A percentile compares a stretch with the other conserved stretches of the same genome.
phyloP scores from a whole-genome alignment of 805 yeast genomes.

The Blastobotrys attinorum region DNA sequence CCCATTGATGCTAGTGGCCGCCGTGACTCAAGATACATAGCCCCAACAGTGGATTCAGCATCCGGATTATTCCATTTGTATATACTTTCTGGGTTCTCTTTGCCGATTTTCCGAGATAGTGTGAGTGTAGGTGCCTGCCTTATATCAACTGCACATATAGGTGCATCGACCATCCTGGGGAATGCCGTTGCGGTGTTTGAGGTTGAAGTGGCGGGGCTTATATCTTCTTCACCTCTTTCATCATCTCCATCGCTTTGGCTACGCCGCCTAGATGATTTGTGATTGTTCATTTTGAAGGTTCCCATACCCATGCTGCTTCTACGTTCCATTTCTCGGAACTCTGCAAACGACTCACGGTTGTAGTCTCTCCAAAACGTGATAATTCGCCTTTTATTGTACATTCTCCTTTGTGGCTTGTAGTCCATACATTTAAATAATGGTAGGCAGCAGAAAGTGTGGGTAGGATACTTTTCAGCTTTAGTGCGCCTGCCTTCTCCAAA shows the following conservation, averaged over 20 bases:
- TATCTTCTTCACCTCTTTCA: not conserved
- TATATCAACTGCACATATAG: too few relatives aligned
- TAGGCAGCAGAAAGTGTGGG: constrained; percentile 45
- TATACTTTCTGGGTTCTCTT: constrained; percentile 19
- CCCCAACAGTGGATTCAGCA: constrained; percentile 8
- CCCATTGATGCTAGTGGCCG: constrained; percentile 39
- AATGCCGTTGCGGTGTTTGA: not conserved
- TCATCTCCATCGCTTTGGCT: not conserved
- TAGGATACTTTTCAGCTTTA: constrained; percentile 45
- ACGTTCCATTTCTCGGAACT: not conserved
- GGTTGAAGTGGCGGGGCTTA: not conserved
- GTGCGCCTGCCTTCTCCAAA: constrained; percentile 52
- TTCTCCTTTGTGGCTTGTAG: constrained; percentile 11
- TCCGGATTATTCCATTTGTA: constrained; percentile 29
- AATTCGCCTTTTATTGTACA: not conserved
- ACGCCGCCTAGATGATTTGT: too few relatives aligned
- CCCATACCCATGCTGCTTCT: not conserved
- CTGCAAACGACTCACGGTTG: not conserved
- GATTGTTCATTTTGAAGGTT: not conserved
- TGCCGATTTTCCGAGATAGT: constrained; percentile 6
- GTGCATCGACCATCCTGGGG: too few relatives aligned
- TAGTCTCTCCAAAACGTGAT: not conserved
- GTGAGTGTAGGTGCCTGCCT: not conserved
- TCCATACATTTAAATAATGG: constrained; percentile 43
- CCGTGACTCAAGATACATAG: constrained; percentile 32